Evolutionary conservation across 352 stramenopile species (phyloP), one percentile per base, ranked within the genome.

Genomic region (Aphanomyces astaci): DNA sequence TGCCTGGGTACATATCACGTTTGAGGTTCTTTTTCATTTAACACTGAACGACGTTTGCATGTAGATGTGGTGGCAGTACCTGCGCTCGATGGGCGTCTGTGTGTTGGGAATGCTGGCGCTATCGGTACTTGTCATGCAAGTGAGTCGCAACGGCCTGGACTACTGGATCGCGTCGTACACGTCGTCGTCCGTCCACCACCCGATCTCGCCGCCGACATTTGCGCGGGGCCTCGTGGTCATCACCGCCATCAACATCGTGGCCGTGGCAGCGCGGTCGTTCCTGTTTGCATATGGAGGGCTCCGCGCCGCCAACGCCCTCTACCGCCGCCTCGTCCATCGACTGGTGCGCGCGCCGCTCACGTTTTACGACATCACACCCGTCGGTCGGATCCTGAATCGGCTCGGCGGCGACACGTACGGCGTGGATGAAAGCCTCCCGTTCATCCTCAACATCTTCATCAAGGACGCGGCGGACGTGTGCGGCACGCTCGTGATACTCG

Each of bases 381-480:
- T 79, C 17, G 86, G 84, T 0, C 83, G 83, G 15, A 79, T 95
- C 39, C 70, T 92, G 1, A 95, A 95, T 32, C 75, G 86, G 10
- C 63, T 93, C n/a, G 90, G 84, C 27, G 80, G 83, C 7, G 84
- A 95, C 54, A 91, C 84, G 9, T 96, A 93, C 59, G 73, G 79
- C 2, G 77, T 96, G 7, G 88, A 96, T 71, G 86, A 95, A 66
- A 90, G 83, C 17, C 72, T 96, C 15, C 89, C 90, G 5, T 96
- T 97, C 55, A 86, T 87, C 48, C 75, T 96, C 55, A 96, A 96
- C 64, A 84, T 95, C 39, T 92, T 94, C 53, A 70, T 96, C 13
- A 90, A 88, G 39, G 86, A 96, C 70, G 69, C 81, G 13, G 78
- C 84, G 0, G 84, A 90, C 11, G 75, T 96, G 4, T 25, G 81